Evolutionary conservation across 352 stramenopile genomes (phyloP).

Genomic region (Pythium grandisporangium): DNA sequence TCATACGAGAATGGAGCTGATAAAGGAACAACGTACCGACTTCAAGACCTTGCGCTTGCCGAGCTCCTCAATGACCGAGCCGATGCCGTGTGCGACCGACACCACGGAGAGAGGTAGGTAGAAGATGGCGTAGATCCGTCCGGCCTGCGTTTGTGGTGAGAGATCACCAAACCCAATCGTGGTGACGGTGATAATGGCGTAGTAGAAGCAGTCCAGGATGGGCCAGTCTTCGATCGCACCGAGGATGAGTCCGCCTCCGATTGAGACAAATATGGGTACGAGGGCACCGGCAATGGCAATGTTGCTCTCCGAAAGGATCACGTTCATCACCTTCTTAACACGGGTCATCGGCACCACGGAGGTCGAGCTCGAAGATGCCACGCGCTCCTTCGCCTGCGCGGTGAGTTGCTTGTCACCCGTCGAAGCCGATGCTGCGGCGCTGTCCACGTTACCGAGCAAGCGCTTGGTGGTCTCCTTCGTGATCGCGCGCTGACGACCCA

Average conservation of each 20-base stretch:
- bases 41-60: conserved; percentile 49
- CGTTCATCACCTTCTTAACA: not conserved
- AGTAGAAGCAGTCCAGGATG: conserved; percentile 87
- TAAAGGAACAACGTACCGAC: conserved; percentile 7
- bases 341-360: conserved; percentile 8
- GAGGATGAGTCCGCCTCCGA: conserved; percentile 38
- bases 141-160: conserved; percentile 38
- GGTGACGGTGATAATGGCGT: conserved; percentile 86
- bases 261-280: conserved; percentile 39
- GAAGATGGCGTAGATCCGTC: conserved; percentile 78
- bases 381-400: conserved; percentile 12
- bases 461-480: conserved; percentile 47
- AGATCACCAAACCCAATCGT: conserved; percentile 85
- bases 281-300: conserved; percentile 28
- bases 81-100: conserved; percentile 54
- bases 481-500: conserved; percentile 40
- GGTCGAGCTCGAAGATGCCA: too few species aligned
- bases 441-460: conserved; percentile 36
- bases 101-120: conserved; percentile 67
- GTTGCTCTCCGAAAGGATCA: conserved; percentile 43
- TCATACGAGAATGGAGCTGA: not conserved
- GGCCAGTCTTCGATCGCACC: conserved; percentile 51
- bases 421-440: conserved; percentile 14
- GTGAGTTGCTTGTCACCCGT: not conserved
- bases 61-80: conserved; percentile 52